Evolutionary conservation across 140 eudicot genomes (phyloP).

Genomic region (Senecio squalidus): DNA sequence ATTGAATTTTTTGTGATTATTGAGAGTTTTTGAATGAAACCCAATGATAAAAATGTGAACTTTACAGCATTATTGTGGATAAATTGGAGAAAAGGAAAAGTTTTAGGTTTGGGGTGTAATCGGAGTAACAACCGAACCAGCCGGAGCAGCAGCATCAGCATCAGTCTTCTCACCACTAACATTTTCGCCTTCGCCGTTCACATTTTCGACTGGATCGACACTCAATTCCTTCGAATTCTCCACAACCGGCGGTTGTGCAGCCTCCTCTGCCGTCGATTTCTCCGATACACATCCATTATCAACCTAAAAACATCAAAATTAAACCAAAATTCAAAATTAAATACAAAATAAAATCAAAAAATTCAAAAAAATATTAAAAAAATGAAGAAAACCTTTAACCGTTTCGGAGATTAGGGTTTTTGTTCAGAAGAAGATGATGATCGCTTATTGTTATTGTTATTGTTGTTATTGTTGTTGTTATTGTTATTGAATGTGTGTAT

Average conservation of each 20-base stretch:
- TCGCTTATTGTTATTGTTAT: conserved; percentile 32
- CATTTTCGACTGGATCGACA: conserved; percentile 50
- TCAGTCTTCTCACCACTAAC: conserved; percentile 29
- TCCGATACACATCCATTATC: conserved; percentile 52
- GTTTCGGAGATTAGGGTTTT: conserved; percentile 72
- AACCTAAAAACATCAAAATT: conserved; percentile 29
- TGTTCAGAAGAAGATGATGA: conserved; percentile 56
- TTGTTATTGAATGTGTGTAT: no score
- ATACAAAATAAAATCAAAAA: background rate
- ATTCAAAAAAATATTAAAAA: background rate
- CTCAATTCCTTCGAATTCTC: conserved; percentile 55
- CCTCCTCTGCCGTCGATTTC: conserved; percentile 30
- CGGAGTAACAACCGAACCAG: conserved; percentile 34
- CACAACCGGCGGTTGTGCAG: conserved; percentile 19
- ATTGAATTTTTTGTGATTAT: no score
- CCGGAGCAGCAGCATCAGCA: conserved; percentile 37
- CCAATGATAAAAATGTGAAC: no score
- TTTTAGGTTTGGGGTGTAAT: no score
- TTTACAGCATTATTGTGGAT: no score
- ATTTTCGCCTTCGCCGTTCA: conserved; percentile 28
- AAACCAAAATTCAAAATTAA: conserved; percentile 1
- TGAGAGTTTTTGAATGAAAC: no score
- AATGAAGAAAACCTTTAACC: conserved; percentile 46
- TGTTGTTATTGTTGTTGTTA: conserved; percentile 29
- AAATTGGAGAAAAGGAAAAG: no score